Evolutionary conservation across 192 early-diverging fungal genomes (phyloP).

Genomic region (Entomortierella parvispora): DNA sequence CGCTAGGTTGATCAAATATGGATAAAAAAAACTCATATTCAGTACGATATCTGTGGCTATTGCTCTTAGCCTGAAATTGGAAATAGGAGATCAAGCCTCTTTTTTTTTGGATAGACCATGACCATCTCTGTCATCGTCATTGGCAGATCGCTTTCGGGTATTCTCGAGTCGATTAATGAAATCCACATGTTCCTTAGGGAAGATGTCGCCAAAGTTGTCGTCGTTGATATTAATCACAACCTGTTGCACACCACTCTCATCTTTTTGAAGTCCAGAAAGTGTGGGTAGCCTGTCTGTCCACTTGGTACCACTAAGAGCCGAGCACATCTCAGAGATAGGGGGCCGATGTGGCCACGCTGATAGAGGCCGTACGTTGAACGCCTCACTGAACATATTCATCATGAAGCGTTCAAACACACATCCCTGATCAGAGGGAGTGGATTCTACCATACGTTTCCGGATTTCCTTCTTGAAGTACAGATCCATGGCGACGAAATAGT

Average conservation of each 20-base stretch:
- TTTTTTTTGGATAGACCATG: not conserved
- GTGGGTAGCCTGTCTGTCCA: too few species aligned
- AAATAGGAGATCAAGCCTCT: not conserved
- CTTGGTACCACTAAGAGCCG: too few species aligned
- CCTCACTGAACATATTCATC: slow-evolving; percentile 5
- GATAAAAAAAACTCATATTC: too few species aligned
- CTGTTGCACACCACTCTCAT: not conserved
- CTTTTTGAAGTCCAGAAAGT: not conserved
- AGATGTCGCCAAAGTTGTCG: slow-evolving; percentile 2
- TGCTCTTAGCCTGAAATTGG: too few species aligned
- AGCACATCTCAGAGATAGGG: slow-evolving; percentile 11
- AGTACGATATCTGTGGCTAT: too few species aligned
- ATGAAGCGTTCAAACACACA: slow-evolving; percentile 10
- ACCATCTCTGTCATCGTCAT: not conserved
- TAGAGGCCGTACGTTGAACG: not conserved
- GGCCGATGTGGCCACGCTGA: not conserved
- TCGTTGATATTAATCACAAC: not conserved
- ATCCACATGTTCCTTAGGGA: not conserved
- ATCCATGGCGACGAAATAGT: not conserved
- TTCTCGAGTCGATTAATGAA: slow-evolving; percentile 6
- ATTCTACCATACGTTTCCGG: slow-evolving; percentile 4
- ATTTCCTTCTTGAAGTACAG: not conserved
- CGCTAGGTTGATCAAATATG: too few species aligned
- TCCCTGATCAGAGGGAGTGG: slow-evolving; percentile 4
- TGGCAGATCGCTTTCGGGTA: not conserved